These are phyloP conservation scores for Phytopythium aichiense DNA, from an alignment of 352 stramenopile genomes.

Conservation along the genomic window DNA sequence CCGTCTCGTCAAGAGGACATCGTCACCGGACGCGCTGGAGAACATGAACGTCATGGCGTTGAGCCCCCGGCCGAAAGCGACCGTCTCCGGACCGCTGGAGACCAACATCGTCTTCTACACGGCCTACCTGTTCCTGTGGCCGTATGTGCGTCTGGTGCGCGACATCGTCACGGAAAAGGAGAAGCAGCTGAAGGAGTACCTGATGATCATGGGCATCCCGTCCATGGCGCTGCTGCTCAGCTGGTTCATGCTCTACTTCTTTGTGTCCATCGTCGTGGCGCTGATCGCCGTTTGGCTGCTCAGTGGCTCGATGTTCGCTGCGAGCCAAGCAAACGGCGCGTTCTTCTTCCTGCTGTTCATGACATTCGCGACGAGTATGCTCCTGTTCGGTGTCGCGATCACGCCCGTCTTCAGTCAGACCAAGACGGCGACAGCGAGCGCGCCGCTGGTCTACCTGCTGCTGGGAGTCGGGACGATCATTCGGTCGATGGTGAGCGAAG, in stretches of 20 bases:
- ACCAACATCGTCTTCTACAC: slow-evolving; percentile 69
- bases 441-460: slow-evolving; percentile 64
- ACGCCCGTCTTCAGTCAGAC: slow-evolving; percentile 71
- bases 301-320: slow-evolving; percentile 56
- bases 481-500: slow-evolving; percentile 43
- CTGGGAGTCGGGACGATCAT: slow-evolving; percentile 50
- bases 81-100: slow-evolving; percentile 41
- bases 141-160: slow-evolving; percentile 79
- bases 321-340: slow-evolving; percentile 23
- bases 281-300: slow-evolving; percentile 57
- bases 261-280: slow-evolving; percentile 45
- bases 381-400: slow-evolving; percentile 67
- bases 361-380: slow-evolving; percentile 54
- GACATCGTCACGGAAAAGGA: slow-evolving; percentile 90
- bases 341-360: slow-evolving; percentile 65
- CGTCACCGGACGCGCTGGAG: slow-evolving; percentile 31
- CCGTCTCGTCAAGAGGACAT: slow-evolving; percentile 23
- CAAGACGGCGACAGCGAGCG: slow-evolving; percentile 58
- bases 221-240: slow-evolving; percentile 68
- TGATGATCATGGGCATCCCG: slow-evolving; percentile 87
- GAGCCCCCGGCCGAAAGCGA: slow-evolving; percentile 38
- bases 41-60: slow-evolving; percentile 38
- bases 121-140: slow-evolving; percentile 83
- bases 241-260: slow-evolving; percentile 81
- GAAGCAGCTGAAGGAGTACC: slow-evolving; percentile 83